Evolutionary conservation across 2,329 filamentous ascomycete genomes (phyloP).

Genomic region (Talaromyces sp.): DNA sequence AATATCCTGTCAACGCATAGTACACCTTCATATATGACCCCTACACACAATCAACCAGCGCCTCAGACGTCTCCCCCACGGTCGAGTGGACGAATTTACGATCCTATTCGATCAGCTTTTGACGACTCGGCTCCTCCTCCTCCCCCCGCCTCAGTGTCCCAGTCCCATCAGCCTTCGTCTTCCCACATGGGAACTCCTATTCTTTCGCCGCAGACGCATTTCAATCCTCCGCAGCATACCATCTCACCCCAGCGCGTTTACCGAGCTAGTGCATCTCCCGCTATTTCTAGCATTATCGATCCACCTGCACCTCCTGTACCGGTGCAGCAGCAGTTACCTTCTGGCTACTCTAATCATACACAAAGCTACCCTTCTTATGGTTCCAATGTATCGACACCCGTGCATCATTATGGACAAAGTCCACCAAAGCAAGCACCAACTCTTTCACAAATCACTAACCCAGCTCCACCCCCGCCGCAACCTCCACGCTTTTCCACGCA

Average conservation of each 20-base stretch:
- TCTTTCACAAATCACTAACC: constrained; percentile 13
- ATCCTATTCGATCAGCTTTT: constrained; percentile 76
- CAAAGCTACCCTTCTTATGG: constrained; percentile 14
- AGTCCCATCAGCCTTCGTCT: constrained; percentile 40
- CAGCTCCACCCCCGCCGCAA: constrained; percentile 3
- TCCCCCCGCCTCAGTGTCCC: constrained; percentile 37
- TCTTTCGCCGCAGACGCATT: constrained; percentile 25
- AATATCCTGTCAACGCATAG: constrained; percentile 14
- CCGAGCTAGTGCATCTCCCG: constrained; percentile 81
- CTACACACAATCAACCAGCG: constrained; percentile 13
- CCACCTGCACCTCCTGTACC: constrained; percentile 46
- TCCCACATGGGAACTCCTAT: constrained; percentile 61
- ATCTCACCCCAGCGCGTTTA: constrained; percentile 48
- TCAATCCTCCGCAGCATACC: constrained; percentile 41
- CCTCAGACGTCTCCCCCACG: constrained; percentile 43
- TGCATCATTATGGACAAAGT: constrained; percentile 13
- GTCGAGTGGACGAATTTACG: constrained; percentile 77
- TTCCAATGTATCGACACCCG: background rate
- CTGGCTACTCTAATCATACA: constrained; percentile 12
- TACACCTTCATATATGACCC: constrained; percentile 19
- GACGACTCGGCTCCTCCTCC: constrained; percentile 33
- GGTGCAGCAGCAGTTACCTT: constrained; percentile 20
- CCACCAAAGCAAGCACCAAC: constrained; percentile 16
- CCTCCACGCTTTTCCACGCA: constrained; percentile 11
- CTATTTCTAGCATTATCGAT: constrained; percentile 85